Percentiles rank a stretch among this genome's conserved stretches.
Conservation (phyloP, 371 early-diverging fungal genomes). For the Syncephalastrum racemosum region DNA sequence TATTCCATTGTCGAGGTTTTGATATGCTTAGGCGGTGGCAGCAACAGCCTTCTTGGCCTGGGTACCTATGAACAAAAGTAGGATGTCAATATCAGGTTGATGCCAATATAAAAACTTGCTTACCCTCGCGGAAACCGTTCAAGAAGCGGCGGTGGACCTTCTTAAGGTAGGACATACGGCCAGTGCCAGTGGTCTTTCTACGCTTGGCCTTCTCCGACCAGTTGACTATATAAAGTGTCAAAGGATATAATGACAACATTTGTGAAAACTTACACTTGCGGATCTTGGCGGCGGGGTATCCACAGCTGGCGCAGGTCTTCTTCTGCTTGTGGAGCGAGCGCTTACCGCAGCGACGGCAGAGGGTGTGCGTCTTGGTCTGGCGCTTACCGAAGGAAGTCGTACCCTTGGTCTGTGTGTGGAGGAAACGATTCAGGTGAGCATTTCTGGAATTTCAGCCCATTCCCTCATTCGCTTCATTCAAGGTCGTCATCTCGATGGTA, state of each 20-base stretch:
- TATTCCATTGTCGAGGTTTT: conserved; percentile 2
- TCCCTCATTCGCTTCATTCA: neutral
- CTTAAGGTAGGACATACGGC: conserved; percentile 96
- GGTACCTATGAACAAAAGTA: conserved; percentile 10
- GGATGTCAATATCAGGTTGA: neutral
- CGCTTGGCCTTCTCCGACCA: conserved; percentile 95
- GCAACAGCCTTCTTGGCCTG: conserved; percentile 26
- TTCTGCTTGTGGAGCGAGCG: conserved; percentile 99
- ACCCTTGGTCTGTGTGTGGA: conserved; percentile 87
- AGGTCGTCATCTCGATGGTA: too few species aligned
- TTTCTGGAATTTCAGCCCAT: neutral
- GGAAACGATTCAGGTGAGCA: neutral
- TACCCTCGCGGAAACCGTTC: conserved; percentile 93
- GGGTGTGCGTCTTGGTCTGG: conserved; percentile 98
- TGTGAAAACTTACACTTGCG: conserved; percentile 74
- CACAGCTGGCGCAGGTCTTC: conserved; percentile 98
- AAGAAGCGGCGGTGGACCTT: conserved; percentile 85
- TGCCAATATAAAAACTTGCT: neutral
- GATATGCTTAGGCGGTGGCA: conserved; percentile 24
- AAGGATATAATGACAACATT: neutral
- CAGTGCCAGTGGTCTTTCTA: conserved; percentile 97
- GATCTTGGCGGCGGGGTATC: conserved; percentile 96
- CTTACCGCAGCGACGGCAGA: conserved; percentile 97
- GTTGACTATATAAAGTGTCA: conserved; percentile 57
- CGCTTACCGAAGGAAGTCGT: conserved; percentile 99